Evolutionary conservation across 202 grass and related monocot genomes (phyloP), one percentile per base, ranked within the genome.

Genomic region (Setaria italica): DNA sequence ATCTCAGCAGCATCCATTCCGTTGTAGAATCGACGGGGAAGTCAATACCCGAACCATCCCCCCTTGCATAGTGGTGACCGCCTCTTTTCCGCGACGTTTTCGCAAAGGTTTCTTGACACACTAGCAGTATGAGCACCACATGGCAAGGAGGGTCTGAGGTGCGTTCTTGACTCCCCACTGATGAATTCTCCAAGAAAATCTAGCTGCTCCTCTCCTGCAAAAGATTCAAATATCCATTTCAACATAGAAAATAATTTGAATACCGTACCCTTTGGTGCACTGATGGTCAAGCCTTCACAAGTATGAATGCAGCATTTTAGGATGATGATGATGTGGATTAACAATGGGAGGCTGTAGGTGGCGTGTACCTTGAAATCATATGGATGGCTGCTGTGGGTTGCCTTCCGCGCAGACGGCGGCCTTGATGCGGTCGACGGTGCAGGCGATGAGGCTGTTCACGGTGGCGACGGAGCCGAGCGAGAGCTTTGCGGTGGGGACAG

Each of bases 41-140:
- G 95, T 98, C 95, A 98, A 98, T 98, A 85, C 93, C 92, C 95
- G 95, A 98, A 98, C 95, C 95, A 95, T 84, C 91, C 77, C 91
- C 91, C 95, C 91, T 94, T 95, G 93, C 93, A 84, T 82, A 82
- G 91, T 84, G 92, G 93, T 94, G 93, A 41, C 87, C 30, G 63
- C 72, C 75, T 71, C 45, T n/a, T n/a, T 60, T 55, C 29, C 2
- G 39, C 20, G 55, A 59, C 6, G 55, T 63, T 69, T 68, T 69
- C 6, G 39, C 48, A 59, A 59, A 67, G 75, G 21, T 62, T 74
- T 83, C 47, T 82, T 81, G 19, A 70, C 43, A 41, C 60, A 66
- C 80, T 42, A 53, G 76, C 53, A 65, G 65, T 43, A 82, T 76
- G 77, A 83, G 77, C 93, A 92, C 93, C 93, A 92, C 90, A 87